Percentiles rank a stretch among this genome's conserved stretches.
Evolutionary conservation across 495 filamentous ascomycete species (phyloP).

Genomic region (Pseudomonodictys pantanalensis): DNA sequence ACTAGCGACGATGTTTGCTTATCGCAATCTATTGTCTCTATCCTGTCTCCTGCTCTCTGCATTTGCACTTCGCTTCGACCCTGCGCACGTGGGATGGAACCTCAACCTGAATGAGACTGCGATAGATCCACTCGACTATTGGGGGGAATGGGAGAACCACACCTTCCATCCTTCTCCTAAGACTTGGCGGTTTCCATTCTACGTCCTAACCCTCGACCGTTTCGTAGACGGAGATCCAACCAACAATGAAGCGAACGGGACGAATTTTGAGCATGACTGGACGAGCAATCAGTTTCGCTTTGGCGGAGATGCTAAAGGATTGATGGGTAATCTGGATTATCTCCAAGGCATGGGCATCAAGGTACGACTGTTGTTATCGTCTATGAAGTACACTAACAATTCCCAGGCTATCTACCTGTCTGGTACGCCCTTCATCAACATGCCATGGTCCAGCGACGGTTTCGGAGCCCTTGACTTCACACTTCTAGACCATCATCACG

Average conservation of each 20-base stretch:
- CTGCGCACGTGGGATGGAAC: constrained; percentile 54
- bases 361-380: constrained; percentile 37
- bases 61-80: constrained; percentile 49
- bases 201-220: constrained; percentile 67
- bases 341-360: constrained; percentile 74
- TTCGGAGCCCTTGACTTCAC: constrained; percentile 67
- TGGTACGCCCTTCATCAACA: constrained; percentile 66
- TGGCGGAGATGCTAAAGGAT: constrained; percentile 65
- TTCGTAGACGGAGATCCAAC: constrained; percentile 70
- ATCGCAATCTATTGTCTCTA: constrained; percentile 4
- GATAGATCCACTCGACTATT: constrained; percentile 59
- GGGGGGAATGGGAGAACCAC: constrained; percentile 57
- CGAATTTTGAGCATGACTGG: constrained; percentile 66
- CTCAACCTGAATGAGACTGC: constrained; percentile 62
- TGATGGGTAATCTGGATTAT: constrained; percentile 68
- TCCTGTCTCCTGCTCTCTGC: constrained; percentile 8
- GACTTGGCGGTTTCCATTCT: constrained; percentile 72
- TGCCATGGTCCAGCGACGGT: constrained; percentile 66
- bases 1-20: constrained; percentile 5
- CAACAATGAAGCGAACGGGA: constrained; percentile 70
- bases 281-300: constrained; percentile 70
- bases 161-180: constrained; percentile 56
- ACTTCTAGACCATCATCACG: constrained; percentile 67
- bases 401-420: constrained; percentile 64
- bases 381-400: constrained; percentile 13